Base-by-base conservation (phyloP, 2,329 filamentous ascomycete genomes). In the Pseudonectria foliicola region DNA sequence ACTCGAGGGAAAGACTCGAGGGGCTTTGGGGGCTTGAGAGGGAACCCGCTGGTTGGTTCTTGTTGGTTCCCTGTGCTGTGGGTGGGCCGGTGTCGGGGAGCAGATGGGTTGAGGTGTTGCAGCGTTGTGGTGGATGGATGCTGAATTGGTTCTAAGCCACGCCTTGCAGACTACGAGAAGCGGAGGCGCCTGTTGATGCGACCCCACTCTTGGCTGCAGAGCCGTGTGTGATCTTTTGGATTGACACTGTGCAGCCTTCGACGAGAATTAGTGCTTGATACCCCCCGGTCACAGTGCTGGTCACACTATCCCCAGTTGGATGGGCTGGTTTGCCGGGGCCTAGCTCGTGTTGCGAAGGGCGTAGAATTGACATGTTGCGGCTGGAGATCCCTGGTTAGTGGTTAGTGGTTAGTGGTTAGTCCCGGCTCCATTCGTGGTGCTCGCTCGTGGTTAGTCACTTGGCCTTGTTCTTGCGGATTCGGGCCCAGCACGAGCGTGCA, bases 321-420 rank as follows among this genome's bases (percentile, higher is more conserved):
- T n/a, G n/a, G n/a, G n/a, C n/a, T n/a, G n/a, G n/a, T n/a, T n/a
- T n/a, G n/a, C n/a, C n/a, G n/a, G n/a, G n/a, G n/a, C n/a, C 18
- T 21, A 27, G 10, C 27, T 29, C n/a, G 25, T 47, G 59, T 63
- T 58, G 60, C 44, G 47, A 62, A 63, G 60, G 60, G 60, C 60
- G 60, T 49, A 49, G 33, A 48, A 54, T 53, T 60, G 55, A 61
- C 59, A 57, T 47, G 42, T 35, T n/a, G 13, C 13, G 27, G 27
- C 27, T 13, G 16, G 13, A 13, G 7, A 14, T 27, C 26, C 26
- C n/a, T n/a, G n/a, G n/a, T n/a, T n/a, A n/a, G n/a, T n/a, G n/a
- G n/a, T n/a, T n/a, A n/a, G n/a, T n/a, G n/a, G n/a, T n/a, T n/a
- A n/a, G n/a, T 21, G 18, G 18, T 21, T 21, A 21, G 18, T 21